Evolutionary conservation across 192 early-diverging fungal genomes (phyloP), one percentile per base, ranked within the genome.

Genomic region (Martensiomyces pterosporus): DNA sequence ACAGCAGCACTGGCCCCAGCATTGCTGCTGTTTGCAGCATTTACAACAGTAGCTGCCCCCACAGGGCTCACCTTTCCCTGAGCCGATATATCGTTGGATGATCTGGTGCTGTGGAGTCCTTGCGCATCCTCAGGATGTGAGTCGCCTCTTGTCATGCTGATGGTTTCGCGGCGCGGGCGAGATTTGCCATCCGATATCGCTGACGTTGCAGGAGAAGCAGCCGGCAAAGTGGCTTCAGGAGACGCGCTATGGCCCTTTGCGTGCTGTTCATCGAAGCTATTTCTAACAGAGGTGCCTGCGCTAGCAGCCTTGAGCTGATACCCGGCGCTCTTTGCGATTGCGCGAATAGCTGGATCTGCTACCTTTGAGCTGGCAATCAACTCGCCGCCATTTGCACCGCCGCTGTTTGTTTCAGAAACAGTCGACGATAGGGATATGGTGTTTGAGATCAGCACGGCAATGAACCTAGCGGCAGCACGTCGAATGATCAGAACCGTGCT

Each of bases 401-500:
- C 29, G 5, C 6, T 12, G 5, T 5, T 12, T 8, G 29, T 32
- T 5, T 32, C 29, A 5, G 29, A 8, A 12, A 12, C 12, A 8
- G 29, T 12, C 12, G 39, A 9, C 5, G 39, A 21, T 41, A 41
- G 16, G 14, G 16, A 9, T 5, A 17, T 21, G 5, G 39, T 41
- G 39, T 9, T 21, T 0, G 65, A 43, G 13, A 75, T 45, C 15
- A 70, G 22, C 19, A 69, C 67, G 0, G 67, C 73, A 3, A 44
- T 32, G 12, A 69, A 48, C 7, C 55, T 21, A 0, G 67, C 67
- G 9, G 63, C 19, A 0, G 67, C 61, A 12, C 62, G 25, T 1
- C 73, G 51, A 10, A 76, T 63, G 3, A 58, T 57, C 41, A 69
- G 17, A 4, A 69, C 67, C 1, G 48, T 38, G 0, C 32, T 61